Conservation (phyloP, 1,284 basidiomycete species). For the Boletus subluridellus region DNA sequence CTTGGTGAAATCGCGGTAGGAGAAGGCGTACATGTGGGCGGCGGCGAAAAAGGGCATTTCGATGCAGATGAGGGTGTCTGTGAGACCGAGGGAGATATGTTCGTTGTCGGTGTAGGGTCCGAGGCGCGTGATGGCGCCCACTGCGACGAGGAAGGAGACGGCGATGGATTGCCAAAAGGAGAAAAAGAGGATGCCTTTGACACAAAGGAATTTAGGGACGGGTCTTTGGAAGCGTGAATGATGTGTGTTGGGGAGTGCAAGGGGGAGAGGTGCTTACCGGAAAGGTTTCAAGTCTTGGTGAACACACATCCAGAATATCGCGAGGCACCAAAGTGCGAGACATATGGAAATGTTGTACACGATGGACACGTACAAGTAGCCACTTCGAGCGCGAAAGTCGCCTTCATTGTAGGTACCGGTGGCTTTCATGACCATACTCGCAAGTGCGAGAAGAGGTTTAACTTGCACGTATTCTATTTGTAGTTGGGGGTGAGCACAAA, state of each 20-base stretch:
- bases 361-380: slow-evolving; percentile 89
- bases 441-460: slow-evolving; percentile 85
- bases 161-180: slow-evolving; percentile 95
- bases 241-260: neutral
- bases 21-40: slow-evolving; percentile 88
- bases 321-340: slow-evolving; percentile 80
- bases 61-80: slow-evolving; percentile 87
- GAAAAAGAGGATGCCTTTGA: slow-evolving; percentile 97
- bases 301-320: slow-evolving; percentile 93
- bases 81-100: slow-evolving; percentile 86
- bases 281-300: slow-evolving; percentile 84
- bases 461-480: slow-evolving; percentile 91
- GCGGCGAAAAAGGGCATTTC: slow-evolving; percentile 99
- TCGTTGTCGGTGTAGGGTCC: slow-evolving; percentile 90
- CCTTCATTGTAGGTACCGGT: slow-evolving; percentile 90
- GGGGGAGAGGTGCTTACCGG: slow-evolving; percentile 47
- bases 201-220: slow-evolving; percentile 93
- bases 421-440: slow-evolving; percentile 84
- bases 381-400: slow-evolving; percentile 76
- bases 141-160: slow-evolving; percentile 86
- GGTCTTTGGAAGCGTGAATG: slow-evolving; percentile 43
- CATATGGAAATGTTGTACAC: slow-evolving; percentile 76
- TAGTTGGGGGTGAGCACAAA: slow-evolving; percentile 8
- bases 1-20: slow-evolving; percentile 81
- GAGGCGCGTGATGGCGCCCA: slow-evolving; percentile 70